phyloP scores from a whole-genome alignment of 2,329 filamentous ascomycete genomes.

The Colletotrichum sp. region DNA sequence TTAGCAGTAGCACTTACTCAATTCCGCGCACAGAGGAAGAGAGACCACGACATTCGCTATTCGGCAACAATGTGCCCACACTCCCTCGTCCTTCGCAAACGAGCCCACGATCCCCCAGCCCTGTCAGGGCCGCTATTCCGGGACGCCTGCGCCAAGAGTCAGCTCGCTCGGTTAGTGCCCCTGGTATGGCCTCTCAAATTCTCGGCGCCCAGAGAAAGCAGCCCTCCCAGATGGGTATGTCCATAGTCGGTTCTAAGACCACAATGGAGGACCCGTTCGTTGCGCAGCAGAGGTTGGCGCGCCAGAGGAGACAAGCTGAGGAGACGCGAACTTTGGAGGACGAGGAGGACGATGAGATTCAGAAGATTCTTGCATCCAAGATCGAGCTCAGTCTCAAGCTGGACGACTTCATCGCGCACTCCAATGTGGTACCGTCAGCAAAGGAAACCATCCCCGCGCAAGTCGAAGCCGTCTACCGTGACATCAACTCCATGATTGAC shows the following conservation, averaged over 20 bases:
- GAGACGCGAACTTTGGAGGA: slow-evolving; percentile 65
- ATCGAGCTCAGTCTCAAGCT: slow-evolving; percentile 66
- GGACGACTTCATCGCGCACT: slow-evolving; percentile 71
- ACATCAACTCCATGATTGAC: slow-evolving; percentile 94
- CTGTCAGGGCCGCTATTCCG: slow-evolving; percentile 65
- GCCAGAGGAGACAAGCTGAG: slow-evolving; percentile 61
- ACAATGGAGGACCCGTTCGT: slow-evolving; percentile 51
- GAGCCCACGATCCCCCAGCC: slow-evolving; percentile 77
- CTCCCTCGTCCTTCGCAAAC: slow-evolving; percentile 59
- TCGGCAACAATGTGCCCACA: slow-evolving; percentile 60
- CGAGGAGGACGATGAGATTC: slow-evolving; percentile 73
- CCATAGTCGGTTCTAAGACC: slow-evolving; percentile 43
- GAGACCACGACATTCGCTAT: slow-evolving; percentile 48
- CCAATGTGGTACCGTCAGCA: slow-evolving; percentile 57
- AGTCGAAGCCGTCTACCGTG: slow-evolving; percentile 73
- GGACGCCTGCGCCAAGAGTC: slow-evolving; percentile 54
- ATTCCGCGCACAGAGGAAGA: slow-evolving; percentile 52
- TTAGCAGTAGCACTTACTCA: slow-evolving; percentile 51
- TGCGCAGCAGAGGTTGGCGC: slow-evolving; percentile 55
- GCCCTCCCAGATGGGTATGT: slow-evolving; percentile 39
- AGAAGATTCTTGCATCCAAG: slow-evolving; percentile 64
- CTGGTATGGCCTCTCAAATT: slow-evolving; percentile 62
- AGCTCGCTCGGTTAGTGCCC: slow-evolving; percentile 64
- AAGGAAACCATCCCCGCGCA: slow-evolving; percentile 65
- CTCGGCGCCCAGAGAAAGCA: slow-evolving; percentile 44